A percentile compares a stretch with the other conserved stretches of the same genome.
Evolutionary conservation across 2,329 filamentous ascomycete species (phyloP).

Genomic region (Colletotrichum sp.): DNA sequence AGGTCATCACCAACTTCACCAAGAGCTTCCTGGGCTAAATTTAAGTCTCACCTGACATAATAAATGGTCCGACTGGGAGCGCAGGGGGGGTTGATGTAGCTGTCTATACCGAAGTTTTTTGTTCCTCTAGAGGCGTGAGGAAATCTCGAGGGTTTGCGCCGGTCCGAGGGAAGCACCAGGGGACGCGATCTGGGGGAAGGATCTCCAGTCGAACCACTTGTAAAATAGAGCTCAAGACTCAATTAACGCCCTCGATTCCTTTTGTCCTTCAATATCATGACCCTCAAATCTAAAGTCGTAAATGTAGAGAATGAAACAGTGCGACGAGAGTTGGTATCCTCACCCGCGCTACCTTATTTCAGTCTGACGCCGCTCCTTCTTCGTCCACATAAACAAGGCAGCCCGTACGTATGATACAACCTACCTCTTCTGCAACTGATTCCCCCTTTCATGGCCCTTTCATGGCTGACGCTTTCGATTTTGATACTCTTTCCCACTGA

Average conservation of each 20-base stretch:
- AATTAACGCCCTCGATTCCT: conserved; percentile 66
- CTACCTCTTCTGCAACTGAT: not conserved
- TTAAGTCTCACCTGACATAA: conserved; percentile 34
- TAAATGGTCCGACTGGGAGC: conserved; percentile 29
- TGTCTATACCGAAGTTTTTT: conserved; percentile 57
- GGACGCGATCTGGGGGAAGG: conserved; percentile 35
- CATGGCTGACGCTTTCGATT: not conserved
- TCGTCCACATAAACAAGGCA: not conserved
- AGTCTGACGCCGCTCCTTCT: too few relatives aligned
- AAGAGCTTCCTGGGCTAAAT: conserved; percentile 82
- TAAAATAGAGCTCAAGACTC: conserved; percentile 69
- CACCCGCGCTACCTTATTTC: not conserved
- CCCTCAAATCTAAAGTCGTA: not conserved
- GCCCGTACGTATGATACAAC: not conserved
- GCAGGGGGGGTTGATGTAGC: conserved; percentile 36
- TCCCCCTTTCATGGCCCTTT: not conserved
- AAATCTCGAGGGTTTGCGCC: conserved; percentile 48
- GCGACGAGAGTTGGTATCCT: not conserved
- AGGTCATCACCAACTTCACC: conserved; percentile 80
- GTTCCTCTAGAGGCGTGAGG: conserved; percentile 52
- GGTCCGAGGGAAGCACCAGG: conserved; percentile 44
- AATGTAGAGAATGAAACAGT: not conserved
- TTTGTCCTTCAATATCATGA: conserved; percentile 48
- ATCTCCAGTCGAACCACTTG: conserved; percentile 59
- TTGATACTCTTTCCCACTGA: not conserved